Evolutionary conservation across 768 basidiomycete genomes (phyloP).

Genomic region (Piloderma croceum): DNA sequence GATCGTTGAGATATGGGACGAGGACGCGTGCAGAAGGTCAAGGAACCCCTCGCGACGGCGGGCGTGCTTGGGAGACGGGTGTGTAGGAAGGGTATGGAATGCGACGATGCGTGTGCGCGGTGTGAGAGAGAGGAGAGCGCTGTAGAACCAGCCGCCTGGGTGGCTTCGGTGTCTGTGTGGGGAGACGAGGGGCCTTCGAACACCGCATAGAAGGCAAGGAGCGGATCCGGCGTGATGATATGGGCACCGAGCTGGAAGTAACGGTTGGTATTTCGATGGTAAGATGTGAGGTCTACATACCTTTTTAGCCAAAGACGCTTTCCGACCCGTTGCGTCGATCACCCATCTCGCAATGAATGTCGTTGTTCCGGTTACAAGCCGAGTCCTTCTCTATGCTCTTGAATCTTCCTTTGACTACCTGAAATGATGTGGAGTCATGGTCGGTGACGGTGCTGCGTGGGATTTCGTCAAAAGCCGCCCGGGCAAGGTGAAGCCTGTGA

Average conservation of each 20-base stretch:
- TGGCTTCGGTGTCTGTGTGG: conserved; percentile 32
- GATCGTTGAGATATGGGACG: conserved; percentile 19
- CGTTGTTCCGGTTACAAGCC: conserved; percentile 1
- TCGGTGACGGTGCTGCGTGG: conserved; percentile 19
- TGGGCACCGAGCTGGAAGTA: conserved; percentile 28
- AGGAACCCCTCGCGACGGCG: conserved; percentile 25
- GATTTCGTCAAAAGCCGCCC: conserved; percentile 28
- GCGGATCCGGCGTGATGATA: conserved; percentile 18
- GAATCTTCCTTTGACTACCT: conserved; percentile 11
- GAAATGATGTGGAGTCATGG: no score
- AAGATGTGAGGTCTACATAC: no score
- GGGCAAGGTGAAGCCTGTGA: conserved; percentile 28
- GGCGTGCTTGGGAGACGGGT: conserved; percentile 20
- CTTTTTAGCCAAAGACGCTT: conserved; percentile 29
- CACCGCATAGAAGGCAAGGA: conserved; percentile 28
- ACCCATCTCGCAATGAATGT: conserved; percentile 22
- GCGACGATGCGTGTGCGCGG: conserved; percentile 25
- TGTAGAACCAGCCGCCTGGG: conserved; percentile 31
- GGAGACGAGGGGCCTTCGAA: conserved; percentile 17
- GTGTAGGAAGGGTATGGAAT: conserved; percentile 29
- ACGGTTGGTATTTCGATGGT: no score
- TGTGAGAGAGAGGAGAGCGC: conserved; percentile 26
- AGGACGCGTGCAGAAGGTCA: conserved; percentile 19
- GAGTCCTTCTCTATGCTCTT: conserved; percentile 3
- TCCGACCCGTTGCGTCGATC: conserved; percentile 33